phyloP scores from a whole-genome alignment of 306 rosid species.

The Castanea sativa region DNA sequence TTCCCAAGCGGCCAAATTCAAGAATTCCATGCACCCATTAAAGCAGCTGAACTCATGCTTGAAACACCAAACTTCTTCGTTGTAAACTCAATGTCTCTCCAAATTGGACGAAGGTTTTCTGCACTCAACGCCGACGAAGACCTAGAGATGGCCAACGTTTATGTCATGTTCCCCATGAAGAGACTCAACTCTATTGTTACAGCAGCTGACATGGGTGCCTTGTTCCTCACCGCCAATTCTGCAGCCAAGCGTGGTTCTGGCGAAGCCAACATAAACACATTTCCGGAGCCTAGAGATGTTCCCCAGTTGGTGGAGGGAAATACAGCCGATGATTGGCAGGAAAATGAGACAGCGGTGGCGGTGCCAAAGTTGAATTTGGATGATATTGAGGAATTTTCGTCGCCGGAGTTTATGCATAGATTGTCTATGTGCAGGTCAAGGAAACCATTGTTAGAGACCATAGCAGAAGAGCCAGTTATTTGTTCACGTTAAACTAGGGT shows the following conservation, averaged over 20 bases:
- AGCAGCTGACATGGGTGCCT: constrained; percentile 56
- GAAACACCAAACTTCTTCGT: constrained; percentile 73
- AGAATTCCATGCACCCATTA: constrained; percentile 25
- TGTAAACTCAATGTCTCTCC: constrained; percentile 50
- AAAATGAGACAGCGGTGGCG: neutral
- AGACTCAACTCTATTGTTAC: constrained; percentile 60
- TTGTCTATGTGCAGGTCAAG: constrained; percentile 69
- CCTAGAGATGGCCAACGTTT: constrained; percentile 52
- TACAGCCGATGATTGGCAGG: neutral
- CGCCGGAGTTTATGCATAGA: constrained; percentile 55
- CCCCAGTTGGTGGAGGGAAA: neutral
- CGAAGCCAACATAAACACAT: constrained; percentile 19
- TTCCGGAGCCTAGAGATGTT: constrained; percentile 17
- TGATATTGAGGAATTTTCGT: constrained; percentile 57
- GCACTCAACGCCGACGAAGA: constrained; percentile 77
- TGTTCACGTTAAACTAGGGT: constrained; percentile 25
- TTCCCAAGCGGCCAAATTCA: constrained; percentile 64
- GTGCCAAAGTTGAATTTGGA: constrained; percentile 45
- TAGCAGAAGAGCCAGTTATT: constrained; percentile 55
- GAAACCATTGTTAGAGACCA: constrained; percentile 83
- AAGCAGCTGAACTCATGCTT: constrained; percentile 84
- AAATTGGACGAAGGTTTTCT: constrained; percentile 49
- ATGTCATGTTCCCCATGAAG: constrained; percentile 75
- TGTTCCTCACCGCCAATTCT: constrained; percentile 48
- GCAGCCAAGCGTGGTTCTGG: constrained; percentile 24